Conservation (phyloP, 2,329 filamentous ascomycete species). For the Arthrobotrys conoides region DNA sequence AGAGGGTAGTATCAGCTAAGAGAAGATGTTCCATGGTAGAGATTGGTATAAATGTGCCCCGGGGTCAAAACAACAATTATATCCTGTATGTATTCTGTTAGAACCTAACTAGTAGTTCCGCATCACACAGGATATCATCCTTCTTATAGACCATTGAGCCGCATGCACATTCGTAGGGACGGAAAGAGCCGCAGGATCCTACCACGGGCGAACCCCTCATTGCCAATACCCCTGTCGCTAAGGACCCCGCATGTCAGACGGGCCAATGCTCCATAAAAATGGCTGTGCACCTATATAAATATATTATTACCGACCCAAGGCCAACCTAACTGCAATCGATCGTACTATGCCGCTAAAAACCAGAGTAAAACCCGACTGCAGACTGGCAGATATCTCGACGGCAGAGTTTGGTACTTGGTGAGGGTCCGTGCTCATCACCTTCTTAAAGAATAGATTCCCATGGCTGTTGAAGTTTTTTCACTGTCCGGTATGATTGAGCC, state of each 20-base stretch:
- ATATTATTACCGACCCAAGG: background rate
- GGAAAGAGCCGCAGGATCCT: background rate
- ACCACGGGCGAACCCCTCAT: slow-evolving; percentile 30
- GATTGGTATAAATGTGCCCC: background rate
- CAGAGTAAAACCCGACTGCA: background rate
- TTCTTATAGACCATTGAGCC: slow-evolving; percentile 53
- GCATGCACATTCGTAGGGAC: slow-evolving; percentile 10
- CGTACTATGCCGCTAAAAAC: background rate
- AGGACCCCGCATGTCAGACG: slow-evolving; percentile 52
- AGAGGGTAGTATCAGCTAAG: slow-evolving; percentile 23
- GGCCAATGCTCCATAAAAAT: slow-evolving; percentile 16
- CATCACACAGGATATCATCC: background rate
- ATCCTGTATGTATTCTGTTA: background rate
- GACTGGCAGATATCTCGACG: background rate
- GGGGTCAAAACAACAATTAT: background rate
- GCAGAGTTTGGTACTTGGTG: background rate
- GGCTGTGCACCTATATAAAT: background rate
- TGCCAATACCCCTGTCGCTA: background rate
- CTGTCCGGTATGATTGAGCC: no score
- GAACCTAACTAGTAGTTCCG: background rate
- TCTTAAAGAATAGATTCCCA: no score
- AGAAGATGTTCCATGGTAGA: slow-evolving; percentile 54
- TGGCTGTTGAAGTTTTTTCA: no score
- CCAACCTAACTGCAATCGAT: slow-evolving; percentile 19
- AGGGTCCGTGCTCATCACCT: background rate